phyloP scores from a whole-genome alignment of 108 stramenopile genomes.

The Pseudonitzschia multistriata region DNA sequence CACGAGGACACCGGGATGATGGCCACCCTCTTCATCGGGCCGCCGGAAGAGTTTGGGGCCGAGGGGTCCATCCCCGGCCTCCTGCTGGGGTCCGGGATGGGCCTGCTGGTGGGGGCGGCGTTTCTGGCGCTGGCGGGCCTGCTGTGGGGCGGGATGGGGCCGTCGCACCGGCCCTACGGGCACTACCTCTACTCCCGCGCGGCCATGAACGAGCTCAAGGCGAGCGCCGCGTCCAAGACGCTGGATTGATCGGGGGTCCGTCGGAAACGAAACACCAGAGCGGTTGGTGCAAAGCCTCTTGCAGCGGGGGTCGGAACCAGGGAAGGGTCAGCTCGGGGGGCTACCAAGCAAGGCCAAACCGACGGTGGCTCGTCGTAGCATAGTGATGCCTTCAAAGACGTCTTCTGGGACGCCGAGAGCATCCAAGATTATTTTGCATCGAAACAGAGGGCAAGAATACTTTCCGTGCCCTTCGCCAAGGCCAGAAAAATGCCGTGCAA shows the following conservation, averaged over 20 bases:
- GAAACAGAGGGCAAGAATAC: no score
- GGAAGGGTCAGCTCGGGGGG: no score
- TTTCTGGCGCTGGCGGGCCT: background rate
- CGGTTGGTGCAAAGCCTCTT: no score
- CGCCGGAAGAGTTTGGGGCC: slow-evolving; percentile 9
- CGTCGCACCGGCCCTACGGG: background rate
- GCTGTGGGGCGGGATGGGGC: background rate
- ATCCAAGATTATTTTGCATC: no score
- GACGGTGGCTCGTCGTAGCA: no score
- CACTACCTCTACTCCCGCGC: slow-evolving; percentile 16
- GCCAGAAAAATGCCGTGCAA: no score
- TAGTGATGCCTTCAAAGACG: no score
- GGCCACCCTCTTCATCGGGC: slow-evolving; percentile 45
- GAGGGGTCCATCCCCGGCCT: background rate
- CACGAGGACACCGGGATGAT: slow-evolving; percentile 68
- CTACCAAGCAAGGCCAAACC: no score
- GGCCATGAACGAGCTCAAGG: slow-evolving; percentile 37
- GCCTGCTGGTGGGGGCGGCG: background rate
- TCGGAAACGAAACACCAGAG: no score
- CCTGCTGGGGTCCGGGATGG: slow-evolving; percentile 23
- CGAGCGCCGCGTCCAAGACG: slow-evolving; percentile 14
- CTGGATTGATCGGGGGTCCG: background rate
- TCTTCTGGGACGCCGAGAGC: no score
- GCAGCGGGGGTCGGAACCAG: no score
- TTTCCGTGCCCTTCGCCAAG: no score